phyloP scores from a whole-genome alignment of 106 monocot species.

The Allium fistulosum region DNA sequence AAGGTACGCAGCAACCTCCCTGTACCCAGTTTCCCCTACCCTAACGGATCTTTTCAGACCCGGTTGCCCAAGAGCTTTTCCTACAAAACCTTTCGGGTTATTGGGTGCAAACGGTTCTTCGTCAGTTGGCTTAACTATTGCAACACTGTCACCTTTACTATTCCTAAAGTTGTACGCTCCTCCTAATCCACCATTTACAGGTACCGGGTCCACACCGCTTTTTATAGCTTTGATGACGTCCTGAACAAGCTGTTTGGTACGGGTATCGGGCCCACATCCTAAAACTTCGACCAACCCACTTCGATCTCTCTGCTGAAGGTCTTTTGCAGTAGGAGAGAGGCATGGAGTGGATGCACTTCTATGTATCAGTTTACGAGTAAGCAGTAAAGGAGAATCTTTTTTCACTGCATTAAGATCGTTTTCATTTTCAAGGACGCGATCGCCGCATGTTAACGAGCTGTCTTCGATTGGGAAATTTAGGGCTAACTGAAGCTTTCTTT shows the following conservation, averaged over 20 bases:
- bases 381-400: constrained; percentile 72
- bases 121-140: constrained; percentile 87
- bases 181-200: constrained; percentile 68
- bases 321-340: constrained; percentile 29
- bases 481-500: constrained; percentile 43
- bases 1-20: constrained; percentile 90
- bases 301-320: constrained; percentile 26
- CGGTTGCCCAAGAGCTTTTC: constrained; percentile 53
- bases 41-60: constrained; percentile 67
- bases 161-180: constrained; percentile 92
- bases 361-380: constrained; percentile 45
- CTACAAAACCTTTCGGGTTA: constrained; percentile 56
- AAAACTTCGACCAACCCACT: constrained; percentile 68
- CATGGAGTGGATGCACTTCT: constrained; percentile 57
- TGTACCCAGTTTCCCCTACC: constrained; percentile 82
- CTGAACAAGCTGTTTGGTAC: constrained; percentile 54
- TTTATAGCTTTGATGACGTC: constrained; percentile 59
- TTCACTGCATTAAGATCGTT: constrained; percentile 62
- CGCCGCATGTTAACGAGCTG: constrained; percentile 75
- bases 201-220: constrained; percentile 62
- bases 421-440: constrained; percentile 66
- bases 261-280: constrained; percentile 43
- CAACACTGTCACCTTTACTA: constrained; percentile 46
- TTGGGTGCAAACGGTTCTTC: constrained; percentile 86
- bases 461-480: constrained; percentile 75